Evolutionary conservation across 345 rosid species (phyloP), one percentile per base, ranked within the genome.

Genomic region (Firmiana major): DNA sequence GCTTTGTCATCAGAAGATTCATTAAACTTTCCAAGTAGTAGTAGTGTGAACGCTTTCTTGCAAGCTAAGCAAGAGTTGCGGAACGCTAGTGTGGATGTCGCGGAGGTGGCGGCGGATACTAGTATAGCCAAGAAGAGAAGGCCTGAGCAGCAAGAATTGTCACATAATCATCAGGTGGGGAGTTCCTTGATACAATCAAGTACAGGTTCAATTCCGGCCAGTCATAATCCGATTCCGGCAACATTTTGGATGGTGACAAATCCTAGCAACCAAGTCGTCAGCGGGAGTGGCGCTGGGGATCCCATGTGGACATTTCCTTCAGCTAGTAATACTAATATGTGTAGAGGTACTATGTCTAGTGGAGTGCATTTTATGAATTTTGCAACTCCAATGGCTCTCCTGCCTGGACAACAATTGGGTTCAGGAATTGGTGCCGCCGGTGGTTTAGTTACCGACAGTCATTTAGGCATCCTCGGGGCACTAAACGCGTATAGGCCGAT

Each of bases 341-440:
- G 83, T 62, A 80, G 87, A 64, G 83, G 87, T 24, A 66, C 85
- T 3, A 72, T 79, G 79, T 78, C 91, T 0, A 84, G 84, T 66
- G 94, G 93, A 45, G 81, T 93, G 62, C 98, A 91, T 85, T 83
- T 93, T 31, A 87, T 93, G 97, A 93, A 93, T 69, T 88, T 91
- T 71, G 89, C 92, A 19, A 76, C 90, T 42, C 94, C 94, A 0
- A 84, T 93, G 88, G 87, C 96, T 79, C 84, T 89, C 69, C 81
- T 91, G 78, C 78, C 96, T 1, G 88, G 93, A 42, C 98, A 91
- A 73, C 97, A 85, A 73, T 38, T 83, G 69, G 83, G 84, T 43
- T 66, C 88, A 22, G 84, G 84, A 34, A 78, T 78, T 13, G 81
- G 79, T 1, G 81, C 51, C 3, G 81, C 51, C 3, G 83, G 82